These are phyloP conservation scores for Chaetomium olivaceum DNA, from an alignment of 2,329 filamentous ascomycete species.

Conservation along the genomic window DNA sequence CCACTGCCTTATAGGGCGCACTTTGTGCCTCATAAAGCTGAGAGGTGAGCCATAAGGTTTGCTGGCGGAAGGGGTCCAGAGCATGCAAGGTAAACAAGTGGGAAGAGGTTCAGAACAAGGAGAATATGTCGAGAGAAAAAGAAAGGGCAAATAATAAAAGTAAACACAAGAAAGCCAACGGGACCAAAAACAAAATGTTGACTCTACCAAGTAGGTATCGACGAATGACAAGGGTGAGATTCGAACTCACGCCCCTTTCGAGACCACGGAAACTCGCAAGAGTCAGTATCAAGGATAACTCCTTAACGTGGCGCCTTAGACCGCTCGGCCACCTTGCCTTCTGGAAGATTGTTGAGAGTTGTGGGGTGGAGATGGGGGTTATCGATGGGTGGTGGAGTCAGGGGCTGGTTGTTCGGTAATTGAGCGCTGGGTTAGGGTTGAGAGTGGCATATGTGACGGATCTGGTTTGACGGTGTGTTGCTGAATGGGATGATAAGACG, in stretches of 20 bases:
- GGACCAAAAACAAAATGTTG: background rate
- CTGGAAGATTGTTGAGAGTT: background rate
- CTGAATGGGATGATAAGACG: background rate
- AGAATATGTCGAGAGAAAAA: background rate
- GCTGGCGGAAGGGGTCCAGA: too few relatives aligned
- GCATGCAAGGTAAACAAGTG: background rate
- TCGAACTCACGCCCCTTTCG: constrained; percentile 20
- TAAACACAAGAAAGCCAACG: background rate
- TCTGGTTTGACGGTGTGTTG: background rate
- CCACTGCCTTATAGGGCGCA: background rate
- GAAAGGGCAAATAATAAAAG: background rate
- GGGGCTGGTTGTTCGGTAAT: background rate
- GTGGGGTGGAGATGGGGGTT: constrained; percentile 11
- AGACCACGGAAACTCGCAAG: constrained; percentile 13
- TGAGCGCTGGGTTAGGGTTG: background rate
- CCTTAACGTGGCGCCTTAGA: constrained; percentile 11
- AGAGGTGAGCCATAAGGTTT: background rate
- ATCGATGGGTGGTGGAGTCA: constrained; percentile 3
- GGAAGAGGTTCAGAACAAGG: background rate
- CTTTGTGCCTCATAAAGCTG: background rate
- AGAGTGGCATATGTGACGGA: background rate
- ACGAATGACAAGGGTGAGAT: constrained; percentile 20
- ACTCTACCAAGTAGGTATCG: background rate
- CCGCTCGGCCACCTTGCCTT: constrained; percentile 16
- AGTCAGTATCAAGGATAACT: constrained; percentile 13